A percentile compares a stretch with the other conserved stretches of the same genome.
Evolutionary conservation across 2,329 filamentous ascomycete species (phyloP).

Genomic region (Penicillium brevicompactum): DNA sequence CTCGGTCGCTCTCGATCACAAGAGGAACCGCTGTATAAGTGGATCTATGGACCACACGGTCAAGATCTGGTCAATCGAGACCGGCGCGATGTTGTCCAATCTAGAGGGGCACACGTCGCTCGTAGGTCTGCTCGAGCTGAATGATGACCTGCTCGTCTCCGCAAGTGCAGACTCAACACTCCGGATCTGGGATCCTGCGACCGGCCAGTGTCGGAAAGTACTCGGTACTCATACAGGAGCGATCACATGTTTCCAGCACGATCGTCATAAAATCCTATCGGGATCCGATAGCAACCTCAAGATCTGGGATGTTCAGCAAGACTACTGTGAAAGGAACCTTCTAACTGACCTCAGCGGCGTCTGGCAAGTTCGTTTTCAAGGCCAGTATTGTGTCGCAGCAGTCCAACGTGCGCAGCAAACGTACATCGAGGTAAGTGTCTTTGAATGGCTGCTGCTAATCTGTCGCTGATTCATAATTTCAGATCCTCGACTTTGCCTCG

Average conservation of each 20-base stretch:
- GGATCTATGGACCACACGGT: constrained; percentile 98
- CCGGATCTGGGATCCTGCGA: constrained; percentile 95
- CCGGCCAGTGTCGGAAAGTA: constrained; percentile 83
- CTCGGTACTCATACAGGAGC: constrained; percentile 92
- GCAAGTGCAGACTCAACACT: constrained; percentile 93
- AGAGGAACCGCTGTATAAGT: constrained; percentile 91
- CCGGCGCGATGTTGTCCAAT: constrained; percentile 80
- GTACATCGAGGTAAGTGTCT: constrained; percentile 81
- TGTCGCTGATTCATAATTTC: constrained; percentile 41
- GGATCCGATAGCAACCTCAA: constrained; percentile 94
- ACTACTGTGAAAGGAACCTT: constrained; percentile 88
- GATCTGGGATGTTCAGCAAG: constrained; percentile 95
- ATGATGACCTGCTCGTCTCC: constrained; percentile 86
- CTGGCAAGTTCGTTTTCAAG: constrained; percentile 98
- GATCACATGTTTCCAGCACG: constrained; percentile 98
- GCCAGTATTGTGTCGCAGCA: constrained; percentile 89
- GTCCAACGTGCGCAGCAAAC: constrained; percentile 90
- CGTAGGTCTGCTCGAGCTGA: constrained; percentile 86
- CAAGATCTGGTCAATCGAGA: constrained; percentile 94
- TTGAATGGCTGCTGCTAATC: neutral
- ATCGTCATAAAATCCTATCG: constrained; percentile 92
- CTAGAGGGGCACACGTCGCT: constrained; percentile 93
- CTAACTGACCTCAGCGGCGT: constrained; percentile 93
- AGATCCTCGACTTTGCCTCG: constrained; percentile 94
- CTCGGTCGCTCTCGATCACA: constrained; percentile 89